These are phyloP conservation scores for Aspergillus neotritici DNA, from an alignment of 2,329 filamentous ascomycete species.

Conservation along the genomic window DNA sequence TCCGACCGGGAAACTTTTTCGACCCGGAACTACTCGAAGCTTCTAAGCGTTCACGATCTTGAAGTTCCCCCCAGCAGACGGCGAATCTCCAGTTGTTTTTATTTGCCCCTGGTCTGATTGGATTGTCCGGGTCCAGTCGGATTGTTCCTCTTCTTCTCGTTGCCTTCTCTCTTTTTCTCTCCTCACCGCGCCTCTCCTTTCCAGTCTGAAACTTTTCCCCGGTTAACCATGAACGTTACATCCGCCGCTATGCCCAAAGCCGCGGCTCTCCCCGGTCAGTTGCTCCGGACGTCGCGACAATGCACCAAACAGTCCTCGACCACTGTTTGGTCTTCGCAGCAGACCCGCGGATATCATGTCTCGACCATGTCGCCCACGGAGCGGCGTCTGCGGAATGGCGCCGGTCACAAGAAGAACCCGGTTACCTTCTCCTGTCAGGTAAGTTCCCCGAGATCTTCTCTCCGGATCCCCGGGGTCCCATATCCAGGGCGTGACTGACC, in stretches of 20 bases:
- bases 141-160: constrained; percentile 1
- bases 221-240: constrained; percentile 35
- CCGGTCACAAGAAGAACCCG: constrained; percentile 21
- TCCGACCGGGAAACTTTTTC: constrained; percentile 32
- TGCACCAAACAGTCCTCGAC: constrained; percentile 32
- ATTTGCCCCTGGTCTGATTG: constrained; percentile 6
- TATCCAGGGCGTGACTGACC: constrained; percentile 4
- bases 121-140: constrained; percentile 3
- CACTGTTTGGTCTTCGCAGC: constrained; percentile 26
- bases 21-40: constrained; percentile 27
- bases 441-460: constrained; percentile 10
- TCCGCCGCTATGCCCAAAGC: constrained; percentile 39
- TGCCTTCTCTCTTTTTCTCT: neutral
- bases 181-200: neutral
- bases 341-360: constrained; percentile 34
- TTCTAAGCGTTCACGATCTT: constrained; percentile 15
- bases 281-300: constrained; percentile 38
- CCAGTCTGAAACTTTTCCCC: constrained; percentile 11
- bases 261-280: constrained; percentile 38
- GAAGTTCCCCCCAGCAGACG: constrained; percentile 15
- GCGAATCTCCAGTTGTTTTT: constrained; percentile 8
- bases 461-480: neutral
- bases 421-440: constrained; percentile 27
- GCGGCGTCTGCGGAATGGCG: constrained; percentile 23
- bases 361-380: constrained; percentile 20